Evolutionary conservation across 2,329 filamentous ascomycete species (phyloP), one percentile per base, ranked within the genome.

Genomic region (Cladosporium phlei): DNA sequence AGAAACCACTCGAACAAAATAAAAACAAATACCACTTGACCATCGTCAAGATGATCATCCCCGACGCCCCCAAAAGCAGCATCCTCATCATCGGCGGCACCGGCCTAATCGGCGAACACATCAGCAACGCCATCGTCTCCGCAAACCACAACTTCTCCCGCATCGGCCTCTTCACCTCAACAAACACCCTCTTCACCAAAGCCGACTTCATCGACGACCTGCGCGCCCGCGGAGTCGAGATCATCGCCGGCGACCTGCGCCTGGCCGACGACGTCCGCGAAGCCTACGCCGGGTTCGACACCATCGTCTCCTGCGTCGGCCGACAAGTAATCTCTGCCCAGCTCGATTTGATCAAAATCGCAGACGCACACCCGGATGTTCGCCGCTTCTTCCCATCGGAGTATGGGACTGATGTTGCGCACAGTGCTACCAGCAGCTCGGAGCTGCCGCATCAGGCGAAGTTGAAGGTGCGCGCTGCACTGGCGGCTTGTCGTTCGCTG

Each of bases 391-490:
- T 83, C 52, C 82, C 83, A 0, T 83, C 78, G 6, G 82, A 86
- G 60, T 86, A 81, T 58, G 79, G 79, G 47, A 85, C 78, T 2
- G 82, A 82, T 57, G 77, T 81, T 37, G 81, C 82, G 59, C 69
- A 72, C 17, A 53, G 50, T 17, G 69, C 78, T 1, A 59, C 72
- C 17, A 85, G 81, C 11, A 70, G 71, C 2, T 55, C 66, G 7
- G 84, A 88, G 64, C 78, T 75, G 57, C 81, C 84, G 2, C 84
- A 88, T 59, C 83, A 87, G 66, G 65, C 73, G 46, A 88, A 88
- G 63, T 72, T 87, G 44, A 78, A 80, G 57, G 80, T 87, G n/a
- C 74, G 84, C 49, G 77, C 74, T 47, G 76, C 75, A 22, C 70
- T 85, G 24, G 71, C 73, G 37, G 74, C 76, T 27, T 58, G 76